Conservation (phyloP, 345 rosid species). For the Hibiscus trionum region DNA sequence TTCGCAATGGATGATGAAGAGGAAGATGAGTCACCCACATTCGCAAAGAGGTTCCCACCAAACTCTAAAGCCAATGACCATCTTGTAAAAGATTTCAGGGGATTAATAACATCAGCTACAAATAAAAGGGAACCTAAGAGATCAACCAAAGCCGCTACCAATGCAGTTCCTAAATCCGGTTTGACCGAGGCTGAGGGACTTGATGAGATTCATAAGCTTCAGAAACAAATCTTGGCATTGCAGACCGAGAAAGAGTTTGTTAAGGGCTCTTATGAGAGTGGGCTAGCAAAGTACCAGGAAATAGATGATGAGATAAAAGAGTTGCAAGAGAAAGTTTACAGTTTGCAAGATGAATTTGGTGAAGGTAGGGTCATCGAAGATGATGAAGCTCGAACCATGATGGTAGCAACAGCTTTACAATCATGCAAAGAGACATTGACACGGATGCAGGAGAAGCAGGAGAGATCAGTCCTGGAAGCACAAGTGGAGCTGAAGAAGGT, state of each 20-base stretch:
- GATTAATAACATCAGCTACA: conserved; percentile 31
- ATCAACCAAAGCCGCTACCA: conserved; percentile 16
- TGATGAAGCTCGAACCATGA: conserved; percentile 68
- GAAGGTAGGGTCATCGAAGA: conserved; percentile 67
- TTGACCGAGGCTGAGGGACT: conserved; percentile 59
- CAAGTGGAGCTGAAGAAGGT: conserved; percentile 45
- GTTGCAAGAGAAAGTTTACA: conserved; percentile 59
- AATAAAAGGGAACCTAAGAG: conserved; percentile 53
- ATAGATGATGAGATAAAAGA: conserved; percentile 52
- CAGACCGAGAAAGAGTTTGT: conserved; percentile 92
- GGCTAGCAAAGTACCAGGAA: conserved; percentile 68
- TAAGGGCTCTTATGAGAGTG: conserved; percentile 72
- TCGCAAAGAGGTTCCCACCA: conserved; percentile 20
- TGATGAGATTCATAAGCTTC: conserved; percentile 64
- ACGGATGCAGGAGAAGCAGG: conserved; percentile 62
- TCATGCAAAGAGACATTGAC: conserved; percentile 73
- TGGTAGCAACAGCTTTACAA: conserved; percentile 72
- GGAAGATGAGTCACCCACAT: conserved; percentile 22
- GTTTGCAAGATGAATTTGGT: conserved; percentile 78
- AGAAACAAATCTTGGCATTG: conserved; percentile 63
- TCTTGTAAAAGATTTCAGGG: conserved; percentile 55
- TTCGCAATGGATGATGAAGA: conserved; percentile 77
- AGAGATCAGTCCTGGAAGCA: conserved; percentile 48
- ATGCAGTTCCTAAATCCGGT: conserved; percentile 47
- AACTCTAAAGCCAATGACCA: conserved; percentile 24